Evolutionary conservation across 2,329 filamentous ascomycete species (phyloP).

Genomic region (Penicillium sp.): DNA sequence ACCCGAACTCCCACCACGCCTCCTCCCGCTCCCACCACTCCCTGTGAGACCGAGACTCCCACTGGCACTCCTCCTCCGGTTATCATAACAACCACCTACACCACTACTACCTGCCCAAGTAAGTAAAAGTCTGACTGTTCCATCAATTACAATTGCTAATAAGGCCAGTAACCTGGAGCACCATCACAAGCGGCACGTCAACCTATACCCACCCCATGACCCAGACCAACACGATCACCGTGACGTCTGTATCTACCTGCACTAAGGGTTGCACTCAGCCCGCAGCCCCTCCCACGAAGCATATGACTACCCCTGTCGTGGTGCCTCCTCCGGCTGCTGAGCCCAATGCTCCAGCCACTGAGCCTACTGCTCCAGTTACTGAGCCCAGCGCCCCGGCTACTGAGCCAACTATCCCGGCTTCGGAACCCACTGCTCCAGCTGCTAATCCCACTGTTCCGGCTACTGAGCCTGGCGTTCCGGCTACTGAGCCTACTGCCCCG

Average conservation of each 20-base stretch:
- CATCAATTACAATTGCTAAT: constrained; percentile 9
- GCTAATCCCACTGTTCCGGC: background rate
- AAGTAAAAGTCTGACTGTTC: constrained; percentile 1
- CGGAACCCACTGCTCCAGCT: too few species aligned
- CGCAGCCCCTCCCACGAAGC: constrained; percentile 1
- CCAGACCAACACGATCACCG: constrained; percentile 23
- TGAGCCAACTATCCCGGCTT: background rate
- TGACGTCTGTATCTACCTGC: constrained; percentile 24
- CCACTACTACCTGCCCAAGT: constrained; percentile 33
- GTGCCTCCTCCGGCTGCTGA: background rate
- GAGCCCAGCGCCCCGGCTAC: too few species aligned
- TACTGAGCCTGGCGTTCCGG: background rate
- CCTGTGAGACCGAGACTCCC: constrained; percentile 1
- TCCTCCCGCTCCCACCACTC: constrained; percentile 5
- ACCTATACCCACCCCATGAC: constrained; percentile 25
- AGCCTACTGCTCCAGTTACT: too few species aligned
- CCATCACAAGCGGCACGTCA: constrained; percentile 21
- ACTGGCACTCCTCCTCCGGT: constrained; percentile 10
- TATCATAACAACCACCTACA: constrained; percentile 23
- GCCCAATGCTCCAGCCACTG: too few species aligned
- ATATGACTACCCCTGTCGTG: background rate
- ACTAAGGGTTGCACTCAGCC: constrained; percentile 16
- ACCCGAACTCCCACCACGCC: constrained; percentile 1
- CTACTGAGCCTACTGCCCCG: background rate
- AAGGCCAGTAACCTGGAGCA: constrained; percentile 22